phyloP scores from a whole-genome alignment of 495 filamentous ascomycete genomes.

The Aspergillus leporis region DNA sequence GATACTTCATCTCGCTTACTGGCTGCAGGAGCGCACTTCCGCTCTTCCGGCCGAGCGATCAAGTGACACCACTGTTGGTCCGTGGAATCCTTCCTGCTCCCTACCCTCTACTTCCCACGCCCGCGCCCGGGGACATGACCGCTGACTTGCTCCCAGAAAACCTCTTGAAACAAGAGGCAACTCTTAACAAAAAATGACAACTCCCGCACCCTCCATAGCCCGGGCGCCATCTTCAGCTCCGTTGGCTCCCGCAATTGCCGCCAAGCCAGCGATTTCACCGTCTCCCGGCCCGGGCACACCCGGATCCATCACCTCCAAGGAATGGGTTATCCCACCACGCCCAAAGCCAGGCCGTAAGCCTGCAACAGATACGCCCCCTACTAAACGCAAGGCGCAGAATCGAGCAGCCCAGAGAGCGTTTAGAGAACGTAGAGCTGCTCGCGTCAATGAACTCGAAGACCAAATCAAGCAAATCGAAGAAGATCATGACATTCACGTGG shows the following conservation, averaged over 20 bases:
- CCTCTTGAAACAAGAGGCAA: slow-evolving; percentile 8
- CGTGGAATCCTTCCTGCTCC: slow-evolving; percentile 14
- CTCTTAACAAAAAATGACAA: slow-evolving; percentile 32
- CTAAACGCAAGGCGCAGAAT: slow-evolving; percentile 91
- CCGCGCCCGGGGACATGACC: slow-evolving; percentile 7
- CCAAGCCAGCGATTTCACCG: slow-evolving; percentile 38
- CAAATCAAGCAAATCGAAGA: slow-evolving; percentile 68
- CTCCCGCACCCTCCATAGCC: slow-evolving; percentile 33
- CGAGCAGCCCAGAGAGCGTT: slow-evolving; percentile 90
- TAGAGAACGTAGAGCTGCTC: slow-evolving; percentile 80
- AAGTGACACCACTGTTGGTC: slow-evolving; percentile 21
- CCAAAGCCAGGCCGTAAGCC: slow-evolving; percentile 94
- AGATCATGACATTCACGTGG: slow-evolving; percentile 46
- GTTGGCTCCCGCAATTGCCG: slow-evolving; percentile 38
- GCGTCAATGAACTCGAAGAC: slow-evolving; percentile 84
- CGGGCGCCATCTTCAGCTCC: slow-evolving; percentile 31
- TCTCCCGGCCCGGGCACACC: slow-evolving; percentile 46
- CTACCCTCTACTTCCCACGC: slow-evolving; percentile 7
- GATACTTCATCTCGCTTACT: slow-evolving; percentile 31
- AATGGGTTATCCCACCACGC: slow-evolving; percentile 86
- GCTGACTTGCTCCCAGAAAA: slow-evolving; percentile 18
- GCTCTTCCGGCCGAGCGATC: slow-evolving; percentile 41
- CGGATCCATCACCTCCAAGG: slow-evolving; percentile 64
- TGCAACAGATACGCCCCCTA: slow-evolving; percentile 85
- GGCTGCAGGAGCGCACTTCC: slow-evolving; percentile 42